Percentiles rank a stretch among this genome's conserved stretches.
Conservation (phyloP, 2,329 filamentous ascomycete genomes). For the Ceratocystis lukuohia region DNA sequence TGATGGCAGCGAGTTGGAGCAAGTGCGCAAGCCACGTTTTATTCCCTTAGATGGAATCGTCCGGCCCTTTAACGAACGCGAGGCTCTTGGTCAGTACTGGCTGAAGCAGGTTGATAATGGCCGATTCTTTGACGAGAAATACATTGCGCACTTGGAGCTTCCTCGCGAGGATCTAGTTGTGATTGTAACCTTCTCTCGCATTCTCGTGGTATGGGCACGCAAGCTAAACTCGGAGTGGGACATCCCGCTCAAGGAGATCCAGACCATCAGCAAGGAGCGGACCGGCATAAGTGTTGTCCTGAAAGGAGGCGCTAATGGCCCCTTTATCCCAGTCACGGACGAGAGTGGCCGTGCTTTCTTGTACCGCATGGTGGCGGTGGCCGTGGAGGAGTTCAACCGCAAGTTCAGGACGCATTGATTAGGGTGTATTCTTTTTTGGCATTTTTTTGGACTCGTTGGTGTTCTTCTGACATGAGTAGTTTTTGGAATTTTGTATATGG, state of each 20-base stretch:
- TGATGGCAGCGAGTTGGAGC: conserved; percentile 84
- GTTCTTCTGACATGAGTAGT: no score
- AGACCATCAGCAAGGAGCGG: conserved; percentile 92
- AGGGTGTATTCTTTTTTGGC: neutral
- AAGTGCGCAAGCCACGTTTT: conserved; percentile 84
- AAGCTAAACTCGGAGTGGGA: conserved; percentile 89
- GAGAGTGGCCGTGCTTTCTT: conserved; percentile 56
- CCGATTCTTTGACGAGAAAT: conserved; percentile 93
- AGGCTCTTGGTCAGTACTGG: conserved; percentile 96
- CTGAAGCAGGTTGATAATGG: conserved; percentile 96
- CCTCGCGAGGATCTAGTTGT: conserved; percentile 77
- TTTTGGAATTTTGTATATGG: no score
- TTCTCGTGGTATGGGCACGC: conserved; percentile 80
- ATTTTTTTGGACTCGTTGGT: no score
- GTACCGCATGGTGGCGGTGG: conserved; percentile 52
- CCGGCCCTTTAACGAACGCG: conserved; percentile 82
- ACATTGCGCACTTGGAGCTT: conserved; percentile 91
- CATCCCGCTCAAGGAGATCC: conserved; percentile 84
- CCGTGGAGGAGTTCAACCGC: conserved; percentile 54
- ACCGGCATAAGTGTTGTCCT: conserved; percentile 83
- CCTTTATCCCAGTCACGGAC: conserved; percentile 87
- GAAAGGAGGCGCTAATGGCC: conserved; percentile 82
- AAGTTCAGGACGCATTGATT: conserved; percentile 33
- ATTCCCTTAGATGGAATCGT: conserved; percentile 88
- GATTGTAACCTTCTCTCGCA: conserved; percentile 75